These are phyloP conservation scores for Podila epicladia DNA, from an alignment of 192 early-diverging fungal species.

Conservation along the genomic window DNA sequence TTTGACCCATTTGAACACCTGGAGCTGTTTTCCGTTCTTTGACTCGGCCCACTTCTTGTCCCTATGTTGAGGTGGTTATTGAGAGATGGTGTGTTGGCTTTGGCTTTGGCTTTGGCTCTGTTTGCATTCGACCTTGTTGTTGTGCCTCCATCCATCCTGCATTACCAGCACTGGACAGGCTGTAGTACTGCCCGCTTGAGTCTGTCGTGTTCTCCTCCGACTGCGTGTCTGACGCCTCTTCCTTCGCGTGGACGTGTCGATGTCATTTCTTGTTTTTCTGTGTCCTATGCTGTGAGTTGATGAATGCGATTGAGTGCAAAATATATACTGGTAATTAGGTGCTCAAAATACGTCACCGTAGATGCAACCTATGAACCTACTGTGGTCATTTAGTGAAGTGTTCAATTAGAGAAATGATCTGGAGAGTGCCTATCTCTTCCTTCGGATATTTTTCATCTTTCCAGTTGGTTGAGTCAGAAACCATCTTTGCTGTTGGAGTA, in stretches of 20 bases:
- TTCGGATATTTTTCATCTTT: too few species aligned
- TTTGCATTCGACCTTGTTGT: too few species aligned
- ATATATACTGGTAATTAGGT: too few species aligned
- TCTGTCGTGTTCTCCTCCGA: constrained; percentile 54
- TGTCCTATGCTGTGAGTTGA: too few species aligned
- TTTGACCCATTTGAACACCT: constrained; percentile 56
- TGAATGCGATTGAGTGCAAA: too few species aligned
- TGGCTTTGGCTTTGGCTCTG: background rate
- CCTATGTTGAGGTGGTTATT: constrained; percentile 21
- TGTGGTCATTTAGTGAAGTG: too few species aligned
- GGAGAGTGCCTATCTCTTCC: too few species aligned
- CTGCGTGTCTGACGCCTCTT: constrained; percentile 33
- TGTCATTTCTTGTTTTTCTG: constrained; percentile 19
- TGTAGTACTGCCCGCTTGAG: constrained; percentile 55
- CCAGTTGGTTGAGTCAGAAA: too few species aligned
- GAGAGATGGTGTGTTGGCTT: background rate
- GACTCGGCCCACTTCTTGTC: constrained; percentile 56
- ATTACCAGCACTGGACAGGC: constrained; percentile 57
- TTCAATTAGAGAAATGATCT: too few species aligned
- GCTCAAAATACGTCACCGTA: too few species aligned
- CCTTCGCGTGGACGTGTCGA: constrained; percentile 51
- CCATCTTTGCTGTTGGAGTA: too few species aligned
- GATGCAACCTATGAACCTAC: too few species aligned
- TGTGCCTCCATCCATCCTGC: background rate
- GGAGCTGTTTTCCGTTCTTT: constrained; percentile 47